Evolutionary conservation across 352 stramenopile species (phyloP).

Genomic region (Phytophthora ramorum): DNA sequence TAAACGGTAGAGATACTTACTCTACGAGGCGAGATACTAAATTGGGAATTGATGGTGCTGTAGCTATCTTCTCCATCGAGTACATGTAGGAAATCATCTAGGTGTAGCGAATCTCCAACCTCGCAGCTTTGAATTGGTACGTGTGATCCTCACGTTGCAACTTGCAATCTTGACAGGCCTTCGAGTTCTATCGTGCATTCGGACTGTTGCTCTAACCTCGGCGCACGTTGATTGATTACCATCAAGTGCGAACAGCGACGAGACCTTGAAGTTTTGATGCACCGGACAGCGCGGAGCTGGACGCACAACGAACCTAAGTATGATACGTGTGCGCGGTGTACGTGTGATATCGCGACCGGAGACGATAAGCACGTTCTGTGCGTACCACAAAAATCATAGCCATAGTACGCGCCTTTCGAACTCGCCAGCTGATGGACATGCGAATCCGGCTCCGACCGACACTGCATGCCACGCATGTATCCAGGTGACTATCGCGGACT

Average conservation of each 20-base stretch:
- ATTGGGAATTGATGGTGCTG: conserved; percentile 15
- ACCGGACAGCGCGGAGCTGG: conserved; percentile 3
- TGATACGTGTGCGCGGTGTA: no score
- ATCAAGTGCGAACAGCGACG: conserved; percentile 15
- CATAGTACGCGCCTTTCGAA: conserved; percentile 10
- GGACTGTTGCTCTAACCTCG: no score
- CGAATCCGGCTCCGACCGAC: conserved; percentile 12
- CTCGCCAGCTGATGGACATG: conserved; percentile 24
- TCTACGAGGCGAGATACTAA: background rate
- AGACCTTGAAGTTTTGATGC: conserved; percentile 24
- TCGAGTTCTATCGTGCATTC: no score
- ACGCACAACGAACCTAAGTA: conserved; percentile 14
- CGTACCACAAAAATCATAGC: background rate
- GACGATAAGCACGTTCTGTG: no score
- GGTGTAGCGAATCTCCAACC: background rate
- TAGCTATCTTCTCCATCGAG: conserved; percentile 15
- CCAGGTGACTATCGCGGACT: conserved; percentile 20
- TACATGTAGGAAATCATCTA: no score
- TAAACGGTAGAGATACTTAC: background rate
- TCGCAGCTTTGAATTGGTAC: background rate
- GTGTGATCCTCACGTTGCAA: no score
- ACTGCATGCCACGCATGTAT: background rate
- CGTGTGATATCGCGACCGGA: no score
- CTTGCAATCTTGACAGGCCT: no score
- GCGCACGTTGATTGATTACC: conserved; percentile 14